Evolutionary conservation across 2,329 filamentous ascomycete species (phyloP), one percentile per base, ranked within the genome.

Genomic region (Neofusicoccum parvum): DNA sequence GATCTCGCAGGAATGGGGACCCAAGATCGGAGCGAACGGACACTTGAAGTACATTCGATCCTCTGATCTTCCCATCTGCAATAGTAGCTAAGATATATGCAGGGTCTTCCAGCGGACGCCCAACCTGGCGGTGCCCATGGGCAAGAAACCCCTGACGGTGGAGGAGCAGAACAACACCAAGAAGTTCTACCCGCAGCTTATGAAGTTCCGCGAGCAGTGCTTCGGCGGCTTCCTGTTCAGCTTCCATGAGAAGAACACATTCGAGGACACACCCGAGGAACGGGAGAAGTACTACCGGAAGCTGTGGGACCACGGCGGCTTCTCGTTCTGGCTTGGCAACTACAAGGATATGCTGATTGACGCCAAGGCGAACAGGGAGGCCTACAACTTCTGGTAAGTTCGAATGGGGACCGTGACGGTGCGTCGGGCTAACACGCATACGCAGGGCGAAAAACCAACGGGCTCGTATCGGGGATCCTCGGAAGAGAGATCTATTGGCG

Each of bases 101-200:
- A 81, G 78, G 3, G 85, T 91, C 41, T 90, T 90, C 73, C 87
- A 90, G 70, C 83, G 89, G 11, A 90, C 87, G 0, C 88, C 89
- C 0, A 91, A 90, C 66, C 77, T 89, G 10, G 86, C 86, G 0
- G 70, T 90, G 0, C 87, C 88, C 0, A 89, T 91, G 86, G 80
- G 82, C 1, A 81, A 83, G 66, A 76, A 79, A 1, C 41, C 75
- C 0, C 76, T 88, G 27, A 82, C 80, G 0, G 75, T 72, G 7
- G 79, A 83, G 65, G 83, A 87, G 66, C 85, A 89, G 70, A 76
- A 85, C 27, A 70, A 71, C 1, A 72, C 75, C 14, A 80, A 81
- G 69, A 68, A 69, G 39, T 69, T 77, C 41, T 81, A 81, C 39
- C 74, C 78, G 6, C 72, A 75, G n/a, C 77, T 90, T 2, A 89